These are phyloP conservation scores for Lenzites betulinus DNA, from an alignment of 768 basidiomycete genomes.

Conservation along the genomic window DNA sequence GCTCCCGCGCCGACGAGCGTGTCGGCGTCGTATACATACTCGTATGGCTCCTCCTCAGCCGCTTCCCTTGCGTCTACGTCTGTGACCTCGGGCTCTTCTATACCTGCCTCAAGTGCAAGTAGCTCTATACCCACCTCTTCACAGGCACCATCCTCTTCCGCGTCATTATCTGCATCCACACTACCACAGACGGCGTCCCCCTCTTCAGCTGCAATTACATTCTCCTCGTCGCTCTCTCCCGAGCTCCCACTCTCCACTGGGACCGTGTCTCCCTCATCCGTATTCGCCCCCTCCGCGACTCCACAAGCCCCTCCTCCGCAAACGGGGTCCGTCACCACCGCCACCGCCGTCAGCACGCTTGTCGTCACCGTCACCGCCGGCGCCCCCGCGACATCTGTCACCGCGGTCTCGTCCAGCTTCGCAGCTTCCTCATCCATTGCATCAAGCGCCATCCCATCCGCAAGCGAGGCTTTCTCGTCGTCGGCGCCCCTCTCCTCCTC, in stretches of 20 bases:
- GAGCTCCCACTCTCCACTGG: background rate
- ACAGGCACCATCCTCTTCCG: slow-evolving; percentile 34
- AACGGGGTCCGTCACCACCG: slow-evolving; percentile 14
- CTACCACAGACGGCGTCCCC: background rate
- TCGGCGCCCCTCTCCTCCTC: slow-evolving; percentile 1
- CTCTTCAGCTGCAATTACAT: background rate
- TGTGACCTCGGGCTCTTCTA: background rate
- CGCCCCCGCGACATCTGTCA: background rate
- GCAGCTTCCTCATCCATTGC: background rate
- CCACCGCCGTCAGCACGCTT: slow-evolving; percentile 28
- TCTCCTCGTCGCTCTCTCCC: background rate
- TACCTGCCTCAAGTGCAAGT: background rate
- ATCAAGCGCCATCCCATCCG: background rate
- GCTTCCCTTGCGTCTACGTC: background rate
- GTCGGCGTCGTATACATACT: background rate
- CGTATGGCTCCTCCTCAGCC: background rate
- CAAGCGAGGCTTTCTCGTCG: background rate
- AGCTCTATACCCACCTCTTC: slow-evolving; percentile 50
- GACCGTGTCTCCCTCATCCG: background rate
- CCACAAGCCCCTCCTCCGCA: background rate
- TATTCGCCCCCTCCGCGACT: background rate
- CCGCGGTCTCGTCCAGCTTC: background rate
- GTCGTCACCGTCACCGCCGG: slow-evolving; percentile 28
- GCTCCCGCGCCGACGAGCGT: background rate
- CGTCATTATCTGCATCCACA: slow-evolving; percentile 3